Percentiles rank a stretch among this genome's conserved stretches.
Evolutionary conservation across 192 early-diverging fungal genomes (phyloP).

Genomic region (Coemansia sp.): DNA sequence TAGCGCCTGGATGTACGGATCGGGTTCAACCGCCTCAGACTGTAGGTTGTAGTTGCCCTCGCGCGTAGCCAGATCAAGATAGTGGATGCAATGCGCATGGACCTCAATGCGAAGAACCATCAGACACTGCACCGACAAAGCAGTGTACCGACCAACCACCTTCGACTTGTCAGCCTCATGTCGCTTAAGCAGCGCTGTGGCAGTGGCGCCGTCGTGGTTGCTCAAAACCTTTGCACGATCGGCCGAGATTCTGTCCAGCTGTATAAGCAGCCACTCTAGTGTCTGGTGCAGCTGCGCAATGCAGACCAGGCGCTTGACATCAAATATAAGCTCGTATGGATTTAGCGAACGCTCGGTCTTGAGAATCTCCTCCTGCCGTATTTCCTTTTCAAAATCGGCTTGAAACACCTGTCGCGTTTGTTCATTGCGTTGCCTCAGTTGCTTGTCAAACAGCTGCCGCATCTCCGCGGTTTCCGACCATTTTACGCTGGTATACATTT

Average conservation of each 20-base stretch:
- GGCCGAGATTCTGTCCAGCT: constrained; percentile 32
- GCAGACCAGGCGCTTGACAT: constrained; percentile 70
- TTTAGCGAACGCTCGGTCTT: constrained; percentile 79
- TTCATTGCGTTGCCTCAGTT: constrained; percentile 38
- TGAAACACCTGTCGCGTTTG: background rate
- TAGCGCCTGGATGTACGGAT: constrained; percentile 80
- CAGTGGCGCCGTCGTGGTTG: constrained; percentile 43
- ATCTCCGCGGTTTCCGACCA: constrained; percentile 69
- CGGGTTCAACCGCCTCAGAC: constrained; percentile 78
- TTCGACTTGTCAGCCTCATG: constrained; percentile 43
- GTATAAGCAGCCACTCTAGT: constrained; percentile 62
- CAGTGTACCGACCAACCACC: constrained; percentile 65
- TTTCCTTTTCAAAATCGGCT: constrained; percentile 63
- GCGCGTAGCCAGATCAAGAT: constrained; percentile 83
- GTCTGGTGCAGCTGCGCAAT: constrained; percentile 81
- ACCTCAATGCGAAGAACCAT: constrained; percentile 83
- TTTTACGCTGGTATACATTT: constrained; percentile 49
- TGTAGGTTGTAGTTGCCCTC: constrained; percentile 85
- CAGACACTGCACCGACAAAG: constrained; percentile 76
- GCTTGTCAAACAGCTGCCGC: constrained; percentile 57
- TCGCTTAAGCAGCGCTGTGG: constrained; percentile 56
- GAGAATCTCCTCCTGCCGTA: constrained; percentile 68
- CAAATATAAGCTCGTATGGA: constrained; percentile 81
- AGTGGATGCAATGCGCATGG: constrained; percentile 82
- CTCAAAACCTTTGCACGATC: constrained; percentile 32